Conservation (phyloP, 371 early-diverging fungal species). For the Mortierella sp. region DNA sequence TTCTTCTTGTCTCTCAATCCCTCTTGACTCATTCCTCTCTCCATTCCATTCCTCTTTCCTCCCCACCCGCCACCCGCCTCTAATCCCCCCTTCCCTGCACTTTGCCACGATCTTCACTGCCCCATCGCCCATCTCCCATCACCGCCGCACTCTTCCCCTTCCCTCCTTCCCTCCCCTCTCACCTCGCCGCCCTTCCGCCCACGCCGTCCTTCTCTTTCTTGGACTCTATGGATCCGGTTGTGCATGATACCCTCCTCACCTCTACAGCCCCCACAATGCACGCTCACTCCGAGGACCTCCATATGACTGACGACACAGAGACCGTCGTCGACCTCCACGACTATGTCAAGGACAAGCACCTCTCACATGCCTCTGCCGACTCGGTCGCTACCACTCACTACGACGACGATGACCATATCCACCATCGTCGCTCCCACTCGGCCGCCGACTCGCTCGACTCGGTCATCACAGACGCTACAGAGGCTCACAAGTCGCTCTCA, state of each 20-base stretch:
- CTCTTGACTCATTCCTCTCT: background rate
- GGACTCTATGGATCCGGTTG: conserved; percentile 12
- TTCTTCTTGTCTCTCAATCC: background rate
- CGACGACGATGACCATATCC: conserved; percentile 39
- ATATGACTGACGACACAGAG: conserved; percentile 18
- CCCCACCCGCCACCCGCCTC: background rate
- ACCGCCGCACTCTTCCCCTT: background rate
- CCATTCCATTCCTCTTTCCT: background rate
- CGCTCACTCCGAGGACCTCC: conserved; percentile 16
- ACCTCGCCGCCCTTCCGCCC: background rate
- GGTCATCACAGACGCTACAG: conserved; percentile 38
- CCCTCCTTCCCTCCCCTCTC: background rate
- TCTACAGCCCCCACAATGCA: conserved; percentile 14
- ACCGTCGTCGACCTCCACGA: conserved; percentile 11
- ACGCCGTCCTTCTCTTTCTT: background rate
- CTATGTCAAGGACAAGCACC: conserved; percentile 25
- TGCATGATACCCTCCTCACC: conserved; percentile 4
- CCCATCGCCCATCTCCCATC: background rate
- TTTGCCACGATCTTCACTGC: too few relatives aligned
- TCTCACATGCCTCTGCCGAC: conserved; percentile 48
- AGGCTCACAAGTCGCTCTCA: conserved; percentile 25
- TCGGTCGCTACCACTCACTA: conserved; percentile 35
- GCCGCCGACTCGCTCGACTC: conserved; percentile 43
- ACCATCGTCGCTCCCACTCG: conserved; percentile 34
- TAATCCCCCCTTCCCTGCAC: too few relatives aligned